Percentiles rank a stretch among this genome's conserved stretches.
These are phyloP conservation scores for Chaetoceros tenuissimus DNA, from an alignment of 108 stramenopile genomes.

Conservation along the genomic window DNA sequence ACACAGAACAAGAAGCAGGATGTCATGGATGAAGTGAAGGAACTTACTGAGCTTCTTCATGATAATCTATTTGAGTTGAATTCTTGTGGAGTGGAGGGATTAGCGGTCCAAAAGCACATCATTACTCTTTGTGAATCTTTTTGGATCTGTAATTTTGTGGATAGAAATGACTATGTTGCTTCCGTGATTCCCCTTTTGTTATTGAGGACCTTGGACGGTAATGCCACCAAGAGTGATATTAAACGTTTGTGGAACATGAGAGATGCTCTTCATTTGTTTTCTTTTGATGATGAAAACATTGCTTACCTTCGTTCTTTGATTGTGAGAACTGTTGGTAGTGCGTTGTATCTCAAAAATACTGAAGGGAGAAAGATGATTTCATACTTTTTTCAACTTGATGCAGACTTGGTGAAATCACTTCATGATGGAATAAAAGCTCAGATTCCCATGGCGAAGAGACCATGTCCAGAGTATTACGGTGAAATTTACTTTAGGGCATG, in stretches of 20 bases:
- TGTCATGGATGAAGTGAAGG: conserved; percentile 51
- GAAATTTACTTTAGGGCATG: conserved; percentile 85
- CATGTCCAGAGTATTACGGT: conserved; percentile 61
- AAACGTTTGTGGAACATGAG: conserved; percentile 64
- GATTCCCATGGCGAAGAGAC: conserved; percentile 46
- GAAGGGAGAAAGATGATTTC: conserved; percentile 71
- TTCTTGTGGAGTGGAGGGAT: conserved; percentile 42
- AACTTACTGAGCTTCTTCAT: conserved; percentile 54
- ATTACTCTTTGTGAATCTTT: conserved; percentile 75
- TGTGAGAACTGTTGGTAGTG: conserved; percentile 56
- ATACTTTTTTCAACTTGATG: conserved; percentile 59
- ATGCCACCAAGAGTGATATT: conserved; percentile 47
- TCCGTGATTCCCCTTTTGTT: conserved; percentile 72
- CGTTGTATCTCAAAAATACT: conserved; percentile 50
- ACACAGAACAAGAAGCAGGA: conserved; percentile 3
- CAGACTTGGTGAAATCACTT: conserved; percentile 50
- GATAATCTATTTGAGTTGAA: conserved; percentile 52
- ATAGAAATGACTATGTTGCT: conserved; percentile 64
- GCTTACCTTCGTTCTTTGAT: conserved; percentile 43
- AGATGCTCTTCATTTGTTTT: conserved; percentile 69
- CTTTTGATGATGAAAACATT: conserved; percentile 78
- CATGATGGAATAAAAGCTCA: conserved; percentile 58
- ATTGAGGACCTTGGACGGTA: conserved; percentile 34
- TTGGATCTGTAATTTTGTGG: conserved; percentile 68
- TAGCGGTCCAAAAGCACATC: conserved; percentile 42